Evolutionary conservation across 2,329 filamentous ascomycete species (phyloP).

Genomic region (Cytospora chrysosperma): DNA sequence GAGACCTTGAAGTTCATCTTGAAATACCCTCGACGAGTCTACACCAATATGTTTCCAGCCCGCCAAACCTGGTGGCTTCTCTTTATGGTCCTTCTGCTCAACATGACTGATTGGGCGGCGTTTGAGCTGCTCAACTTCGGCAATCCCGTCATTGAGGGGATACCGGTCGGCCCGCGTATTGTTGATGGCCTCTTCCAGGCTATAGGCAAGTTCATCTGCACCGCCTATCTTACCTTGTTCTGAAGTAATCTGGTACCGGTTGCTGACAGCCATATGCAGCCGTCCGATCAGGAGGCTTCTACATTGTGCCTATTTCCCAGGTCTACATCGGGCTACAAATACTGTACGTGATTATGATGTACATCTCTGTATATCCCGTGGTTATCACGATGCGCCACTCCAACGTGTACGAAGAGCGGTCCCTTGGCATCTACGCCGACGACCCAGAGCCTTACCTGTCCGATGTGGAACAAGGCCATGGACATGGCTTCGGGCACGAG

Average conservation of each 20-base stretch:
- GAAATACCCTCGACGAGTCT: slow-evolving; percentile 56
- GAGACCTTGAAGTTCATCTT: slow-evolving; percentile 54
- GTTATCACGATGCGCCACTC: slow-evolving; percentile 65
- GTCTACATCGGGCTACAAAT: slow-evolving; percentile 59
- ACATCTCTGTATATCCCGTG: slow-evolving; percentile 63
- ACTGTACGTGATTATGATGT: slow-evolving; percentile 65
- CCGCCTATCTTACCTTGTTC: neutral
- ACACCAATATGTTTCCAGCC: slow-evolving; percentile 63
- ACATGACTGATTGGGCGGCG: slow-evolving; percentile 62
- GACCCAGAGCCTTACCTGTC: slow-evolving; percentile 25
- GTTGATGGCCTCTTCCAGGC: slow-evolving; percentile 67
- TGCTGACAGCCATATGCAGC: slow-evolving; percentile 36
- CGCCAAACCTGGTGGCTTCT: slow-evolving; percentile 66
- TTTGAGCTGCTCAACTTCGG: slow-evolving; percentile 67
- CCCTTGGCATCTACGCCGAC: slow-evolving; percentile 57
- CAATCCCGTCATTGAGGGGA: slow-evolving; percentile 52
- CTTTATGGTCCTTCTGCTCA: slow-evolving; percentile 58
- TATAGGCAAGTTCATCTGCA: slow-evolving; percentile 43
- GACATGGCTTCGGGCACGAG: too few relatives aligned
- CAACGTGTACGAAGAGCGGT: slow-evolving; percentile 71
- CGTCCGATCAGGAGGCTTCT: slow-evolving; percentile 65
- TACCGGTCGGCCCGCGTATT: slow-evolving; percentile 53
- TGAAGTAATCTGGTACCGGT: neutral
- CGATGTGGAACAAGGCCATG: slow-evolving; percentile 9
- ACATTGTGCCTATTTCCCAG: slow-evolving; percentile 59